These are phyloP conservation scores for Gremmenia infestans DNA, from an alignment of 2,329 filamentous ascomycete species.

Conservation along the genomic window DNA sequence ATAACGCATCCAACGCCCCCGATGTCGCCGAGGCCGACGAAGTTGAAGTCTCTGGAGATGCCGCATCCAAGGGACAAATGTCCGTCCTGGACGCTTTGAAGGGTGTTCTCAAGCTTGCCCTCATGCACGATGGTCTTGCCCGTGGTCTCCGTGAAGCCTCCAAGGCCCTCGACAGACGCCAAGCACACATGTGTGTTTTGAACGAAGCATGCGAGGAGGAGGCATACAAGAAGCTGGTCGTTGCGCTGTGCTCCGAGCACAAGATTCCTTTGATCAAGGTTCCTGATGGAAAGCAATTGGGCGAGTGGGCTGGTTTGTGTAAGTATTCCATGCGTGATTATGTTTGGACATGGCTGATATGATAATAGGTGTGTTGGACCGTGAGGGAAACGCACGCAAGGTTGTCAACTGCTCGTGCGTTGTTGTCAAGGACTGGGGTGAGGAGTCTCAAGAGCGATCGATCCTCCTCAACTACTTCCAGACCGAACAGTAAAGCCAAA, in stretches of 20 bases:
- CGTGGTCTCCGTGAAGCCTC: constrained; percentile 96
- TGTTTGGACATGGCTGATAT: constrained; percentile 14
- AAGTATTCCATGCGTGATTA: constrained; percentile 45
- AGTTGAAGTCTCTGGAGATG: constrained; percentile 94
- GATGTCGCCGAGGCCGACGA: constrained; percentile 78
- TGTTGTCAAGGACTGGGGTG: constrained; percentile 99
- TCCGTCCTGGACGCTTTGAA: constrained; percentile 97
- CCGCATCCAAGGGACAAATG: constrained; percentile 85
- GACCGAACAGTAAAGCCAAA: constrained; percentile 63
- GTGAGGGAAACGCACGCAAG: constrained; percentile 99
- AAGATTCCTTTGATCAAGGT: constrained; percentile 99
- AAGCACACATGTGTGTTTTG: constrained; percentile 99
- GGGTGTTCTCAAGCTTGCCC: constrained; percentile 95
- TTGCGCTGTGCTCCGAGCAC: constrained; percentile 98
- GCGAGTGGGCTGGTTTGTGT: constrained; percentile 99
- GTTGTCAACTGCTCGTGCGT: constrained; percentile 99
- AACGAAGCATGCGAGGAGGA: constrained; percentile 99
- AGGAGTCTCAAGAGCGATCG: constrained; percentile 98
- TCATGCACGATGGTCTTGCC: constrained; percentile 99
- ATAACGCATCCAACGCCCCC: constrained; percentile 69
- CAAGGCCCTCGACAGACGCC: constrained; percentile 97
- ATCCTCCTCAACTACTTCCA: constrained; percentile 99
- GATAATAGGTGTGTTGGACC: constrained; percentile 82
- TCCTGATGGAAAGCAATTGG: constrained; percentile 97
- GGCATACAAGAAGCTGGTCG: constrained; percentile 99